A percentile compares a stretch with the other conserved stretches of the same genome.
phyloP scores from a whole-genome alignment of 2,329 filamentous ascomycete species.

The Ophiostoma ulmi region DNA sequence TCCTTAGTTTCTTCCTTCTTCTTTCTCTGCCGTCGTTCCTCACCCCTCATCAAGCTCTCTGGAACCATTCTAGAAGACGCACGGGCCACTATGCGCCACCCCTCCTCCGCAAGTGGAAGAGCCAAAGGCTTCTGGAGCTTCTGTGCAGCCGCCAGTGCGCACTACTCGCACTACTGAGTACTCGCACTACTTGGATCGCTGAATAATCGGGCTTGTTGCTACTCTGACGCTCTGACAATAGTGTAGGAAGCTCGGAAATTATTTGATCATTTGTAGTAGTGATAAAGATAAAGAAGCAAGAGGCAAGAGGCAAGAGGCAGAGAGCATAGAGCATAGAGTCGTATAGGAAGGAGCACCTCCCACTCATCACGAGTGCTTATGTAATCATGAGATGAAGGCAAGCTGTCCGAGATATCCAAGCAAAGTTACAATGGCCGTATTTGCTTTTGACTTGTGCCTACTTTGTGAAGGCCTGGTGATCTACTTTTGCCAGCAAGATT shows the following conservation, averaged over 20 bases:
- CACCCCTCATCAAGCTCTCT: constrained; percentile 23
- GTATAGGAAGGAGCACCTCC: not conserved
- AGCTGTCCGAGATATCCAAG: not conserved
- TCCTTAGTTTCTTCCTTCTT: not conserved
- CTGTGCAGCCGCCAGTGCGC: constrained; percentile 26
- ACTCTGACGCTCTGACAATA: not conserved
- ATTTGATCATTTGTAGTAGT: not conserved
- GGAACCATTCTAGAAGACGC: constrained; percentile 31
- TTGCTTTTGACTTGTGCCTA: not conserved
- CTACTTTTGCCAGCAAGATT: not conserved
- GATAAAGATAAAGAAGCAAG: not conserved
- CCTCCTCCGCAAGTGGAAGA: constrained; percentile 19
- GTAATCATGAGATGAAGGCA: not conserved
- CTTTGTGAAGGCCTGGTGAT: not conserved
- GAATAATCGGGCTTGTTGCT: not conserved
- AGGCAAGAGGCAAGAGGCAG: not conserved
- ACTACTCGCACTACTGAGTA: constrained; percentile 14
- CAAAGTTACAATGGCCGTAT: not conserved
- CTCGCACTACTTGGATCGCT: constrained; percentile 15
- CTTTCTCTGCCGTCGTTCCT: constrained; percentile 2
- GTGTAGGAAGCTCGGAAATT: constrained; percentile 1
- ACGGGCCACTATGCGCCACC: constrained; percentile 28
- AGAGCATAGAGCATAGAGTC: not conserved
- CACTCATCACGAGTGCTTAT: not conserved
- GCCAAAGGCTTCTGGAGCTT: constrained; percentile 28